Evolutionary conservation across 805 yeast species (phyloP), one percentile per base, ranked within the genome.

Genomic region (Priceomyces medius): DNA sequence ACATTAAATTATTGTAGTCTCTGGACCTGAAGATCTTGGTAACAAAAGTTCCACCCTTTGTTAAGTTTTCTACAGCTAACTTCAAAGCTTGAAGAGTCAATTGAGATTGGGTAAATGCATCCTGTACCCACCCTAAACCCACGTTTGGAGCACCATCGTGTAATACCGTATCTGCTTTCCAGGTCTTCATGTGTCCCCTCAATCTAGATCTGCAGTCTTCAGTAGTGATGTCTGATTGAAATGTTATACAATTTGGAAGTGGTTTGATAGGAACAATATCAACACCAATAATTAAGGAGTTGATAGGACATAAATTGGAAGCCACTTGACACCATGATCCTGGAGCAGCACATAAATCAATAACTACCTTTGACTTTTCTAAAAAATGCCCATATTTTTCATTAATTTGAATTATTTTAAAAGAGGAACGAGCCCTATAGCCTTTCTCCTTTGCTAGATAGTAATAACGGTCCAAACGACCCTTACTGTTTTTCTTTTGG

Each of bases 241-340:
- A 93, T 2, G 97, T 84, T 48, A 89, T 90, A 56, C 85, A 85
- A 59, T 93, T 90, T 19, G 98, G 97, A 60, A 93, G 75, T n/a
- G 97, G 84, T 59, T 88, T 91, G 72, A 93, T 93, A 13, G 97
- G 97, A 24, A 90, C 98, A 56, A 93, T 84, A 77, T 93, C 99
- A n/a, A 93, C 99, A 65, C 99, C 99, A 41, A 93, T 88, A 56
- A 93, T 93, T 51, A 93, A 75, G 0, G 97, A 88, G 64, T 89
- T 88, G 1, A 89, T 74, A 2, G 99, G 98, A 68, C 98, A 89
- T 40, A 88, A 66, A 46, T 89, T 86, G 1, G 96, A 81, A 0
- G 99, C 99, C 33, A 93, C 98, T 71, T 93, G 99, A 77, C 99
- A 93, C 99, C 99, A 93, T 3, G 97, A 88, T 43, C 99, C 99